phyloP scores from a whole-genome alignment of 2,329 filamentous ascomycete genomes.

The Calonectria fujianensis region DNA sequence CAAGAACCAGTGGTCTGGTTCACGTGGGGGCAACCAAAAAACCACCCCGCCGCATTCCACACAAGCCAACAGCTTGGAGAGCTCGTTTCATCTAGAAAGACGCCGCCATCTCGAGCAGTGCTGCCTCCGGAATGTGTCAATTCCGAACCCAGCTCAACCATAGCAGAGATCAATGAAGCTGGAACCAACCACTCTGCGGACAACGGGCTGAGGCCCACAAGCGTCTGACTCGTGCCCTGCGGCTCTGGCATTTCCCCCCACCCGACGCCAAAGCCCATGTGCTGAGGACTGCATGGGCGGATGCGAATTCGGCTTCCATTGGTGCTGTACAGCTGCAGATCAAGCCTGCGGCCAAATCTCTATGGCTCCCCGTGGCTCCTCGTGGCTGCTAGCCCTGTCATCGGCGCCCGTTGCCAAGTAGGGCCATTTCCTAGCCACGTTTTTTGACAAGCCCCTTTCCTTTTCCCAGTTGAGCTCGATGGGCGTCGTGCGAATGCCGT shows the following conservation, averaged over 20 bases:
- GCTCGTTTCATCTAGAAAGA: slow-evolving; percentile 8
- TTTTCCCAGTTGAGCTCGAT: slow-evolving; percentile 21
- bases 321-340: slow-evolving; percentile 7
- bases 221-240: slow-evolving; percentile 33
- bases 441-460: slow-evolving; percentile 32
- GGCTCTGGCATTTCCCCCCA: slow-evolving; percentile 26
- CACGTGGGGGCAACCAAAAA: neutral
- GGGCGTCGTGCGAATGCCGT: slow-evolving; percentile 2
- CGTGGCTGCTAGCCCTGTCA: slow-evolving; percentile 12
- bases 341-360: neutral
- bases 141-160: neutral
- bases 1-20: slow-evolving; percentile 4
- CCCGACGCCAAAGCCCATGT: slow-evolving; percentile 1
- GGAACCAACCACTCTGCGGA: slow-evolving; percentile 17
- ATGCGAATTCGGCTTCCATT: slow-evolving; percentile 7
- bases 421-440: slow-evolving; percentile 14
- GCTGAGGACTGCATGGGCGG: slow-evolving; percentile 15
- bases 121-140: slow-evolving; percentile 5
- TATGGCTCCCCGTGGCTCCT: neutral
- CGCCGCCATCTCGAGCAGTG: neutral
- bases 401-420: slow-evolving; percentile 25
- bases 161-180: slow-evolving; percentile 6
- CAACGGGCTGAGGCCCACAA: slow-evolving; percentile 29
- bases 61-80: neutral
- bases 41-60: neutral